Percentiles rank a stretch among this genome's conserved stretches.
These are phyloP conservation scores for Basidiobolus meristosporus DNA, from an alignment of 371 early-diverging fungal species.

Conservation along the genomic window DNA sequence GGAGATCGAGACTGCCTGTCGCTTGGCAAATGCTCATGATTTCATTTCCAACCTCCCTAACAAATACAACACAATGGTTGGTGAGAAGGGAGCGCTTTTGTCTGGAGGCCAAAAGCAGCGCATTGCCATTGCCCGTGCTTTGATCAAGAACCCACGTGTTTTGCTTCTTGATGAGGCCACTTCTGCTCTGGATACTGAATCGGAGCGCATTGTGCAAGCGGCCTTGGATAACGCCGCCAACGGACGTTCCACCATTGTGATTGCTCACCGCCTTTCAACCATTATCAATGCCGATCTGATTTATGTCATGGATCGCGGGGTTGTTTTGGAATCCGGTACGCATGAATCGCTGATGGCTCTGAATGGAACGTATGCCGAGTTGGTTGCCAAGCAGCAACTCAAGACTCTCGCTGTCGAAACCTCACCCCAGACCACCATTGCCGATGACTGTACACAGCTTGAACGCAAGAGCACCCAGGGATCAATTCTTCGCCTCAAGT, in stretches of 20 bases:
- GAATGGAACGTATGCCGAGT: slow-evolving; percentile 26
- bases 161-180: slow-evolving; percentile 51
- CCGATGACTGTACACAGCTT: no score
- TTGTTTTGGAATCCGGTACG: slow-evolving; percentile 46
- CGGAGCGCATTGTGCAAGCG: slow-evolving; percentile 62
- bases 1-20: slow-evolving; percentile 19
- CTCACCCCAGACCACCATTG: no score
- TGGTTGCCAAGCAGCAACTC: slow-evolving; percentile 25
- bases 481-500: no score
- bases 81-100: slow-evolving; percentile 33
- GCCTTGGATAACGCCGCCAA: slow-evolving; percentile 61
- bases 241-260: slow-evolving; percentile 75
- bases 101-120: slow-evolving; percentile 38
- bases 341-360: slow-evolving; percentile 34
- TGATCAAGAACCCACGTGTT: slow-evolving; percentile 43
- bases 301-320: slow-evolving; percentile 53
- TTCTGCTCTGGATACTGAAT: slow-evolving; percentile 49
- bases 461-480: no score
- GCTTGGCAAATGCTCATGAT: slow-evolving; percentile 44
- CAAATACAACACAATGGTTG: slow-evolving; percentile 47
- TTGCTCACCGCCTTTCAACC: slow-evolving; percentile 80
- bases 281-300: slow-evolving; percentile 68
- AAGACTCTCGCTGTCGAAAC: no score
- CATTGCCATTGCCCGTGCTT: slow-evolving; percentile 57
- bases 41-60: slow-evolving; percentile 54